These are phyloP conservation scores for Pseudocercospora fuligena DNA, from an alignment of 2,329 filamentous ascomycete genomes.

Conservation along the genomic window DNA sequence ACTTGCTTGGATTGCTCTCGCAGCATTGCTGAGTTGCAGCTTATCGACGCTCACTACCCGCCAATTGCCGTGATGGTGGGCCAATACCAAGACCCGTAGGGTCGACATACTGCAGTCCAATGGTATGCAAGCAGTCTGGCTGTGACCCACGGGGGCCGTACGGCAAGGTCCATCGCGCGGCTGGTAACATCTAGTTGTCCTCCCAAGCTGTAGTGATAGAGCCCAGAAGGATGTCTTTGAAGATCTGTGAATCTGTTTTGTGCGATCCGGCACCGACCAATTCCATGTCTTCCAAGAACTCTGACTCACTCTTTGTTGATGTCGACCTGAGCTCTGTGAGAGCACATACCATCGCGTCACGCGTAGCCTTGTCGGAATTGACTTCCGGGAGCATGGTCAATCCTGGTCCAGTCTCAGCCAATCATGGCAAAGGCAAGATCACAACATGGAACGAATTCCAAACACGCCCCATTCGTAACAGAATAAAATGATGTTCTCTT, in stretches of 20 bases:
- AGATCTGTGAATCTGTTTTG: not conserved
- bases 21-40: not conserved
- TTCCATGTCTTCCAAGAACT: not conserved
- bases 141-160: not conserved
- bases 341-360: not conserved
- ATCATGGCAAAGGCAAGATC: not conserved
- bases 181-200: constrained; percentile 4
- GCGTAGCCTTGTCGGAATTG: not conserved
- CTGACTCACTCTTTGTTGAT: not conserved
- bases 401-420: not conserved
- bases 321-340: not conserved
- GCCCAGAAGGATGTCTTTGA: not conserved
- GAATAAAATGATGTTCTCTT: not conserved
- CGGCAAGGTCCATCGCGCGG: not conserved
- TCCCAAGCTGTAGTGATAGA: not conserved
- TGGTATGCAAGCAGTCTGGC: constrained; percentile 13
- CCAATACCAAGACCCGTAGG: constrained; percentile 3
- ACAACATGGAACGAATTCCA: not conserved
- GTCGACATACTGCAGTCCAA: constrained; percentile 6
- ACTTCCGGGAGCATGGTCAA: not conserved
- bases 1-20: not conserved
- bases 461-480: not conserved
- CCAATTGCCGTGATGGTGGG: not conserved
- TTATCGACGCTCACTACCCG: not conserved
- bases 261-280: not conserved